These are phyloP conservation scores for Coemansia sp. DNA, from an alignment of 192 early-diverging fungal genomes.

Conservation along the genomic window DNA sequence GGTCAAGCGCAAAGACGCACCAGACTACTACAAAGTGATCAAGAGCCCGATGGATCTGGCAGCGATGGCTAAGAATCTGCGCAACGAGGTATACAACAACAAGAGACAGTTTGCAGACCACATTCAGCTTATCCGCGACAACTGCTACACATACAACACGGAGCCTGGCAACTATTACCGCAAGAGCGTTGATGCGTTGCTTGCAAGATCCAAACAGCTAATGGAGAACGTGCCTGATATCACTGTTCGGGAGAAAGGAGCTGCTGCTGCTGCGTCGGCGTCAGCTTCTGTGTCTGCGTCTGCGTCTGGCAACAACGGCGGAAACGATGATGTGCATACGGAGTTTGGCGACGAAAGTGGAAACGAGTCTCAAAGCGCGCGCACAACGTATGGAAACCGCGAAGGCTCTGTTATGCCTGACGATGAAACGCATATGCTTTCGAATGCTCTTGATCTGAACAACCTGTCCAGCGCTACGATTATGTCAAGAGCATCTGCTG, in stretches of 20 bases:
- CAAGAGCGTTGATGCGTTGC: conserved; percentile 80
- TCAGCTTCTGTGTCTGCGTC: conserved; percentile 18
- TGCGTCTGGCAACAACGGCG: neutral
- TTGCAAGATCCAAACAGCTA: conserved; percentile 69
- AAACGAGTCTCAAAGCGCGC: conserved; percentile 48
- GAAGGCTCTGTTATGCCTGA: conserved; percentile 30
- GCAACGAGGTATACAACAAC: conserved; percentile 74
- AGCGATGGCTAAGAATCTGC: conserved; percentile 86
- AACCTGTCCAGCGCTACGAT: neutral
- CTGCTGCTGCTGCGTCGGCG: conserved; percentile 30
- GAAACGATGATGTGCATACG: conserved; percentile 59
- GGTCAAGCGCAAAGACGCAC: conserved; percentile 86
- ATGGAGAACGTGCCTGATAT: conserved; percentile 85
- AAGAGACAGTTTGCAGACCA: conserved; percentile 89
- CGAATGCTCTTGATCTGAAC: conserved; percentile 11
- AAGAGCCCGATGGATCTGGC: conserved; percentile 94
- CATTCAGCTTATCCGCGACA: conserved; percentile 85
- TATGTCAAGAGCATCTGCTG: conserved; percentile 4
- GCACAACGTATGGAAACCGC: conserved; percentile 21
- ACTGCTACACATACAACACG: conserved; percentile 91
- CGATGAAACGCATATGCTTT: conserved; percentile 27
- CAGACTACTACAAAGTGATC: conserved; percentile 93
- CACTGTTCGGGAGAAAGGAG: conserved; percentile 61
- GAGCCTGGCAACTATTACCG: conserved; percentile 87
- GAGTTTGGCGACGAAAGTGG: conserved; percentile 62